These are phyloP conservation scores for Penicillium mononematosum DNA, from an alignment of 495 filamentous ascomycete species.

Conservation along the genomic window DNA sequence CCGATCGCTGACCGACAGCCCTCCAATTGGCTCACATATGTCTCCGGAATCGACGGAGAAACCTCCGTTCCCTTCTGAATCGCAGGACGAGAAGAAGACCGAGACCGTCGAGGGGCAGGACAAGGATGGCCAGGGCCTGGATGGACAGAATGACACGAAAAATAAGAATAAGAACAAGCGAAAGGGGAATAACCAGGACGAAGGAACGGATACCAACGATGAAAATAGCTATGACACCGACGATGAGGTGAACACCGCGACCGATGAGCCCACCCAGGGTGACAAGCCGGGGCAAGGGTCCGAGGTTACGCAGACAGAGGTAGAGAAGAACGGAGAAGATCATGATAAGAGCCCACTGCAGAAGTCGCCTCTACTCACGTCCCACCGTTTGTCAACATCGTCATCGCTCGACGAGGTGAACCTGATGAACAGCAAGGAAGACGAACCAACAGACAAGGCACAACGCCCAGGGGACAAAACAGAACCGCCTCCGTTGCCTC, in stretches of 20 bases:
- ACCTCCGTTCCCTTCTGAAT: conserved; percentile 34
- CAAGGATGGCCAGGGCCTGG: conserved; percentile 29
- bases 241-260: conserved; percentile 15
- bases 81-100: conserved; percentile 31
- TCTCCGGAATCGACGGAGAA: conserved; percentile 40
- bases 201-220: conserved; percentile 3
- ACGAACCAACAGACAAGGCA: conserved; percentile 33
- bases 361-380: conserved; percentile 57
- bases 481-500: conserved; percentile 49
- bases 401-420: conserved; percentile 68
- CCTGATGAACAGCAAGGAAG: conserved; percentile 55
- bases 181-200: conserved; percentile 1
- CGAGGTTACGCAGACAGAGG: conserved; percentile 11
- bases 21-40: conserved; percentile 37
- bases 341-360: conserved; percentile 34
- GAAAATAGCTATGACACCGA: conserved; percentile 4
- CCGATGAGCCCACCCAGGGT: conserved; percentile 18
- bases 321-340: conserved; percentile 32
- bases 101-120: conserved; percentile 25
- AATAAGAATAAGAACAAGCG: conserved; percentile 16
- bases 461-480: conserved; percentile 29
- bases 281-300: conserved; percentile 24
- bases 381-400: conserved; percentile 61
- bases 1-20: conserved; percentile 51
- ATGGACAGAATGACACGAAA: conserved; percentile 19